Evolutionary conservation across 2,329 filamentous ascomycete species (phyloP).

Genomic region (Fusarium anthophilum): DNA sequence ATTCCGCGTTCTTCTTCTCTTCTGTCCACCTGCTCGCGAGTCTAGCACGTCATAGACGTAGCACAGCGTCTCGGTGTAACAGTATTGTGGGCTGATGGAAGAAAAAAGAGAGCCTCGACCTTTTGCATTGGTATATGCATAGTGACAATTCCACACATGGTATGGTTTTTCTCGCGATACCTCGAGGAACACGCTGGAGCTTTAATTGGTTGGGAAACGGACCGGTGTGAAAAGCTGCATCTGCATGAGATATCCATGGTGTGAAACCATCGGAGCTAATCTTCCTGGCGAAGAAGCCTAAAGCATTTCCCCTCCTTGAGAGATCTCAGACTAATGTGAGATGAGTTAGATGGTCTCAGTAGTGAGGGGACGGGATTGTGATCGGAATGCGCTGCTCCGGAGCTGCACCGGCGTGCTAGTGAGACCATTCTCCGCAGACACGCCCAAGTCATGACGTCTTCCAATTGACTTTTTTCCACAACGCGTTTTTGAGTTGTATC

Average conservation of each 20-base stretch:
- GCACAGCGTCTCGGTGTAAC: slow-evolving; percentile 8
- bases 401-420: not conserved
- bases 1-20: not conserved
- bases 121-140: not conserved
- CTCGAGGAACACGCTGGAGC: not conserved
- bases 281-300: slow-evolving; percentile 1
- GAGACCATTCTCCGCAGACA: slow-evolving; percentile 6
- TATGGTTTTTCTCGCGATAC: not conserved
- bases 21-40: not conserved
- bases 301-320: not conserved
- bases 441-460: slow-evolving; percentile 36
- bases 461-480: slow-evolving; percentile 1
- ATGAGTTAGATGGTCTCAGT: not conserved
- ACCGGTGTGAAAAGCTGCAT: slow-evolving; percentile 20
- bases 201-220: not conserved
- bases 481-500: not conserved
- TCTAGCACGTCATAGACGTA: slow-evolving; percentile 33
- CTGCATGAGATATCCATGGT: not conserved
- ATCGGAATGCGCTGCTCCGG: slow-evolving; percentile 5
- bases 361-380: not conserved
- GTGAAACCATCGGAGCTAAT: slow-evolving; percentile 8
- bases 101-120: not conserved
- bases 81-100: not conserved
- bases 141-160: not conserved
- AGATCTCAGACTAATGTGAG: not conserved